A percentile compares a stretch with the other conserved stretches of the same genome.
These are phyloP conservation scores for Termitomyces sp. DNA, from an alignment of 768 basidiomycete species.

Conservation along the genomic window DNA sequence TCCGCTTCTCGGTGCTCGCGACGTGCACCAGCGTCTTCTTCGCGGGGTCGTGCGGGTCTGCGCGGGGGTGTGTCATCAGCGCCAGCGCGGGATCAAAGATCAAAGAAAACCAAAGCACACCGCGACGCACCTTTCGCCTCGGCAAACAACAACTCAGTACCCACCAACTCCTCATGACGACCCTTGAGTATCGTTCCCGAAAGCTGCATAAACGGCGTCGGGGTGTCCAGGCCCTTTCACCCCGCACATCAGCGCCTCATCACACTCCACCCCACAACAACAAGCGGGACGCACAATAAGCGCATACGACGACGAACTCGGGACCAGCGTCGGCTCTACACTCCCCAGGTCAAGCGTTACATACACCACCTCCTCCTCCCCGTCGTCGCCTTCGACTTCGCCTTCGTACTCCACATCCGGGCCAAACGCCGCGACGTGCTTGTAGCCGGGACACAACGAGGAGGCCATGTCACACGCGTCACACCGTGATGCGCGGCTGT, in stretches of 20 bases:
- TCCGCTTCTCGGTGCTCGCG: conserved; percentile 56
- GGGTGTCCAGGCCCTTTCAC: conserved; percentile 66
- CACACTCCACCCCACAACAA: too few species aligned
- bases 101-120: too few species aligned
- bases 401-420: conserved; percentile 63
- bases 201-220: conserved; percentile 71
- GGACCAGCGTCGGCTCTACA: conserved; percentile 70
- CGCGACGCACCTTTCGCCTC: conserved; percentile 64
- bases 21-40: conserved; percentile 50
- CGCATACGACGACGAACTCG: conserved; percentile 62
- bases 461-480: conserved; percentile 3
- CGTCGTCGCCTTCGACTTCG: too few species aligned
- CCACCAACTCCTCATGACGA: conserved; percentile 57
- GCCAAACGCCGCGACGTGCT: conserved; percentile 61
- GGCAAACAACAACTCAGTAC: conserved; percentile 71
- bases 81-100: background rate
- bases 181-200: conserved; percentile 74
- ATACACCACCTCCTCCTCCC: conserved; percentile 53
- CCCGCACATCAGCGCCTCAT: background rate
- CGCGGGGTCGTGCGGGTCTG: conserved; percentile 40
- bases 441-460: conserved; percentile 56
- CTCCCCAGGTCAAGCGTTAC: conserved; percentile 70
- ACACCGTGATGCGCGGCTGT: background rate
- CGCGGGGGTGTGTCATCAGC: too few species aligned
- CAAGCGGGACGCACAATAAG: conserved; percentile 81